Conservation (phyloP, 2,329 filamentous ascomycete species). For the Diaporthe sp. region DNA sequence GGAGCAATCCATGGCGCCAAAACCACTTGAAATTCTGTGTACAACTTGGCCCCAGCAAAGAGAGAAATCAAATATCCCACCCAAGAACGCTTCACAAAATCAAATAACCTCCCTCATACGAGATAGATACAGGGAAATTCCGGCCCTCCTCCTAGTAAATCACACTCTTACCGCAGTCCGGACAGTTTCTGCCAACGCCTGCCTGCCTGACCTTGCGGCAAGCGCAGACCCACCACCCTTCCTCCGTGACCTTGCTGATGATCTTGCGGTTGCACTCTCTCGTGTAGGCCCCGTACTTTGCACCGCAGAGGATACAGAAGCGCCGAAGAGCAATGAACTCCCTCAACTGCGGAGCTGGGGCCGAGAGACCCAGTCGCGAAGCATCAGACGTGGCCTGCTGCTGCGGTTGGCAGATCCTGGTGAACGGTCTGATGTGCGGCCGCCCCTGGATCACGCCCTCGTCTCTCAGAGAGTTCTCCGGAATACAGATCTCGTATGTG, state of each 20-base stretch:
- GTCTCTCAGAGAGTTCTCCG: not conserved
- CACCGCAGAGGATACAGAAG: slow-evolving; percentile 38
- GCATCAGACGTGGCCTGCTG: not conserved
- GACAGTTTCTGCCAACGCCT: slow-evolving; percentile 32
- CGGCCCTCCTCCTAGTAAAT: slow-evolving; percentile 24
- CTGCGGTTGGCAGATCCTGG: slow-evolving; percentile 28
- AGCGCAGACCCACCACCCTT: slow-evolving; percentile 39
- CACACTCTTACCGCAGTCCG: slow-evolving; percentile 35
- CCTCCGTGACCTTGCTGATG: slow-evolving; percentile 33
- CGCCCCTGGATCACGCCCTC: not conserved
- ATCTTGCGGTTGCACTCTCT: slow-evolving; percentile 41
- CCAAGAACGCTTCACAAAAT: not conserved
- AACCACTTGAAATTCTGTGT: not conserved
- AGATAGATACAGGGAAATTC: not conserved
- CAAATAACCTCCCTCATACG: not conserved
- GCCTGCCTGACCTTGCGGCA: slow-evolving; percentile 35
- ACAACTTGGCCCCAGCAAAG: not conserved
- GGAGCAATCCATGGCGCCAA: not conserved
- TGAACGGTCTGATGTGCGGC: not conserved
- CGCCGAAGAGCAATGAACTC: slow-evolving; percentile 37
- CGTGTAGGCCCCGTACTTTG: slow-evolving; percentile 35
- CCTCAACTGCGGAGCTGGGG: slow-evolving; percentile 10
- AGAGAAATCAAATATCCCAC: not conserved
- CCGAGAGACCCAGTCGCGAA: too few species aligned
- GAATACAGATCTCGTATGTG: slow-evolving; percentile 36